Conservation (phyloP, 257 asterid genomes). For the Solanum piurae region DNA sequence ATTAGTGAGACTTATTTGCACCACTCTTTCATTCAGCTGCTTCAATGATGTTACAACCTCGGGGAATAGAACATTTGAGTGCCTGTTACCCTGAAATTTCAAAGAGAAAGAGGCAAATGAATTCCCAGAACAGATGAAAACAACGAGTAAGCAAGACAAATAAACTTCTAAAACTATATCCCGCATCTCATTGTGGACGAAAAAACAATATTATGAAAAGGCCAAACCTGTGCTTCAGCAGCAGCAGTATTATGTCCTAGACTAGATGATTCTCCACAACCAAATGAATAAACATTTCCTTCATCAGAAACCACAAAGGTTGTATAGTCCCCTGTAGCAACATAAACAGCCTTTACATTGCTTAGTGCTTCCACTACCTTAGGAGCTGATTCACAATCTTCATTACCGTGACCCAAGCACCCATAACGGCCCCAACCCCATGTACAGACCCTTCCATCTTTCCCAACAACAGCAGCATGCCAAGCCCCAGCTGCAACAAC, state of each 20-base stretch:
- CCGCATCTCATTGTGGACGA: not conserved
- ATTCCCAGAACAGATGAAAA: not conserved
- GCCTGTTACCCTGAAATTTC: constrained; percentile 50
- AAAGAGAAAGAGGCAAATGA: not conserved
- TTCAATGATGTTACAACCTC: constrained; percentile 69
- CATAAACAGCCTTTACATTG: constrained; percentile 68
- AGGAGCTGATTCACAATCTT: constrained; percentile 83
- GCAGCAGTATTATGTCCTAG: constrained; percentile 70
- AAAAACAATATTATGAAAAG: not conserved
- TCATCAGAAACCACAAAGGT: constrained; percentile 83
- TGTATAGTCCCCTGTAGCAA: constrained; percentile 95
- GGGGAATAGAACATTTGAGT: constrained; percentile 60
- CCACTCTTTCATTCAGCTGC: constrained; percentile 71
- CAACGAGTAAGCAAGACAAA: no score
- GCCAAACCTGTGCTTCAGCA: constrained; percentile 67
- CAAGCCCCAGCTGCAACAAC: constrained; percentile 99
- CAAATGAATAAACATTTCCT: constrained; percentile 90
- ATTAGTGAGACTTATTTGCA: constrained; percentile 91
- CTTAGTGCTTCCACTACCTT: constrained; percentile 82
- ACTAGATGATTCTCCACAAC: constrained; percentile 94
- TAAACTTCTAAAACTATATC: not conserved
- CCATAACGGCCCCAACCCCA: constrained; percentile 99
- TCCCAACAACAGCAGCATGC: constrained; percentile 99
- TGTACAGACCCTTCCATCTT: constrained; percentile 94
- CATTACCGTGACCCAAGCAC: constrained; percentile 97